Conservation (phyloP, 139 green algal genomes). For the Auxenochlorella pyrenoidosa region DNA sequence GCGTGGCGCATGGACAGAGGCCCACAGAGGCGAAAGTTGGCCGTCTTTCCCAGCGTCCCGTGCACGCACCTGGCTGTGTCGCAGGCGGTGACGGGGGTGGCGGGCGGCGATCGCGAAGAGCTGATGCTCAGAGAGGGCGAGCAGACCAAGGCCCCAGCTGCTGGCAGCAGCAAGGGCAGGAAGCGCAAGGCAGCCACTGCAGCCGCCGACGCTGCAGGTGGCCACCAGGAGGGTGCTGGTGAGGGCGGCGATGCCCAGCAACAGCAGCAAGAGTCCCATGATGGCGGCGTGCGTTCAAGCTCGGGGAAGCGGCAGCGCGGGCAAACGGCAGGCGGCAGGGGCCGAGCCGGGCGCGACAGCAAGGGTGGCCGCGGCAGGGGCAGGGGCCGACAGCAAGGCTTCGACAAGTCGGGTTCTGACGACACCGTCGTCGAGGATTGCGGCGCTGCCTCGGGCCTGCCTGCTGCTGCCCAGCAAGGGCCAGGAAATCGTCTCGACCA, state of each 20-base stretch:
- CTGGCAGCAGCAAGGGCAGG: background rate
- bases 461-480: background rate
- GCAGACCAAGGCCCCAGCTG: background rate
- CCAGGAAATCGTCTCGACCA: background rate
- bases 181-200: background rate
- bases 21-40: background rate
- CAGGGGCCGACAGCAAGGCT: too few relatives aligned
- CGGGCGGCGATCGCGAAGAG: constrained; percentile 51
- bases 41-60: background rate
- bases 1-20: background rate
- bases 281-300: background rate
- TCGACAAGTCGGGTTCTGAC: too few relatives aligned
- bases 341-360: too few relatives aligned
- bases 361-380: background rate
- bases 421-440: too few relatives aligned
- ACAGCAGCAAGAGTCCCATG: background rate
- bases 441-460: too few relatives aligned
- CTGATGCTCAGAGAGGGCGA: constrained; percentile 42
- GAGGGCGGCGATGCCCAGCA: too few relatives aligned
- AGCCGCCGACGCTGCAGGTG: background rate
- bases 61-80: background rate
- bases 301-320: background rate
- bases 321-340: background rate
- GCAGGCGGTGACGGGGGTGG: constrained; percentile 63
- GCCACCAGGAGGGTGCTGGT: background rate